phyloP scores from a whole-genome alignment of 305 asterid genomes.

The Rubia occidens region DNA sequence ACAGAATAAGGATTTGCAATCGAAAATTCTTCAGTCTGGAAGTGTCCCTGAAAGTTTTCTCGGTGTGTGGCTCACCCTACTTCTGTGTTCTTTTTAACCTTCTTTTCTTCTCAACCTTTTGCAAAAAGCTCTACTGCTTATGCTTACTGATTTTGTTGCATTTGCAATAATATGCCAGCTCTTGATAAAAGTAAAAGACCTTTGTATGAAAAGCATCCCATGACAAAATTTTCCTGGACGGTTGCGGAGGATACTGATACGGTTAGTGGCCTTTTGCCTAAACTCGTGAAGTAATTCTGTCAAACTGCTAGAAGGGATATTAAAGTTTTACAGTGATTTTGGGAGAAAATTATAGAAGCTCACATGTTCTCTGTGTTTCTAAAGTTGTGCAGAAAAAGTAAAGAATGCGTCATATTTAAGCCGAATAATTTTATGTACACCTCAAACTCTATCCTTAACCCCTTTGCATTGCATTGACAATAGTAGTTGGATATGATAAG shows the following conservation, averaged over 20 bases:
- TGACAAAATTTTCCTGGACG: constrained; percentile 97
- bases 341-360: neutral
- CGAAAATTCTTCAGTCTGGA: constrained; percentile 74
- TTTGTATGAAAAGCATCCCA: constrained; percentile 86
- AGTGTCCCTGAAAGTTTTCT: constrained; percentile 60
- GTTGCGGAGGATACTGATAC: constrained; percentile 78
- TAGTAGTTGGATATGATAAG: neutral
- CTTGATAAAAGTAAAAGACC: constrained; percentile 78
- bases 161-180: constrained; percentile 38
- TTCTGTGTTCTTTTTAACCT: constrained; percentile 11
- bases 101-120: neutral
- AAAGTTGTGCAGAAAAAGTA: neutral
- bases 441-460: neutral
- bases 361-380: neutral
- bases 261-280: constrained; percentile 38
- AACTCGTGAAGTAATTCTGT: constrained; percentile 9
- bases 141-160: constrained; percentile 10
- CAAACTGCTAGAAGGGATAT: constrained; percentile 3
- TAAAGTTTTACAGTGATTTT: neutral
- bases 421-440: neutral
- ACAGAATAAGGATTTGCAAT: constrained; percentile 82
- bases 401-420: neutral
- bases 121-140: neutral
- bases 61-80: constrained; percentile 42
- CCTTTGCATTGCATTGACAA: neutral